Evolutionary conservation across 2,329 filamentous ascomycete genomes (phyloP), one percentile per base, ranked within the genome.

Genomic region (Fusarium circinatum): DNA sequence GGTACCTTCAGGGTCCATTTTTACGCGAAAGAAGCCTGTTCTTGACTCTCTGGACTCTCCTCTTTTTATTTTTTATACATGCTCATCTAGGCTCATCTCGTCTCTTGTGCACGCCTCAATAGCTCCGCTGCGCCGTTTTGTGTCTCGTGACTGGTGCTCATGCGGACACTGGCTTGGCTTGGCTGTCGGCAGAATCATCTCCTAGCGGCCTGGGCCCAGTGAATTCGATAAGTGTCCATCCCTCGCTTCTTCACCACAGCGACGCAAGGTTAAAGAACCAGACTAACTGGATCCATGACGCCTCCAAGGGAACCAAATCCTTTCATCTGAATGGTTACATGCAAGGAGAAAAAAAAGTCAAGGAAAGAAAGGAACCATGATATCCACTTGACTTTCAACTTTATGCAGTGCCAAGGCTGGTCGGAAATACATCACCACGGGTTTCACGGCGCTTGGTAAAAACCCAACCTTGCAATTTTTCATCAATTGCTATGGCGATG

Each of bases 231-330:
- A 47, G 48, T 60, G 57, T 62, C 73, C 65, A 76, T 76, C 63
- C 63, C 71, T 73, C 58, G 64, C 72, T 70, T 75, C 72, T 65
- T 74, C 71, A 77, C 75, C 76, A 74, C 54, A 47, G 67, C 73
- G 75, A 78, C 76, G 73, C 65, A 67, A 62, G 58, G 71, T 62
- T 57, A 34, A 56, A 48, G 45, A 54, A 62, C 51, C 28, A 61
- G 44, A 57, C 51, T 67, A 54, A 65, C 58, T 54, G 56, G 75
- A 68, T 63, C 75, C 73, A 74, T 76, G 75, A 68, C 75, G 65
- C 73, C 60, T 76, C 54, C 15, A 44, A 34, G 58, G 62, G 52
- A 52, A 56, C 57, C 44, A 26, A 59, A 59, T 36, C 57, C 68
- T 61, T 75, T 63, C 64, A 58, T 51, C 47, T 58, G 61, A 62